phyloP scores from a whole-genome alignment of 345 rosid genomes.

The Hibiscus mutabilis region DNA sequence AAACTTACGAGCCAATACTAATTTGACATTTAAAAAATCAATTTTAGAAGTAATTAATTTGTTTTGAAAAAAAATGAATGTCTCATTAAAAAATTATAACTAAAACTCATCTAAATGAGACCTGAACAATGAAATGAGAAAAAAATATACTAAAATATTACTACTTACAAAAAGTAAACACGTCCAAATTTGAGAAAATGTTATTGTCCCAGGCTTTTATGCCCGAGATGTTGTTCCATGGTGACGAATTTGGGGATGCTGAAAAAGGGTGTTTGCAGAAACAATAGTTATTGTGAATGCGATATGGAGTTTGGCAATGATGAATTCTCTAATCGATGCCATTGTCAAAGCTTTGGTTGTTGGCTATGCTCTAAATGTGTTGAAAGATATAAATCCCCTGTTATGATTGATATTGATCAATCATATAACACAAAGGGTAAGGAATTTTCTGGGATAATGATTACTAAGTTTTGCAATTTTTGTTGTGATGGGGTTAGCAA shows the following conservation, averaged over 20 bases:
- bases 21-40: too few relatives aligned
- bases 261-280: slow-evolving; percentile 24
- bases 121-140: too few relatives aligned
- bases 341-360: slow-evolving; percentile 56
- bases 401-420: background rate
- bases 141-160: too few relatives aligned
- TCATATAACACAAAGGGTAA: slow-evolving; percentile 14
- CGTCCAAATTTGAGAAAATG: too few relatives aligned
- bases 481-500: slow-evolving; percentile 40
- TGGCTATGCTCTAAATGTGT: slow-evolving; percentile 53
- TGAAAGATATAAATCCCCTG: slow-evolving; percentile 16
- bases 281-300: slow-evolving; percentile 40
- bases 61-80: too few relatives aligned
- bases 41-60: too few relatives aligned
- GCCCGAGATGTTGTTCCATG: too few relatives aligned
- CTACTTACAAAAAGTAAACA: too few relatives aligned
- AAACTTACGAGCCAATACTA: too few relatives aligned
- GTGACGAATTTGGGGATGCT: slow-evolving; percentile 40
- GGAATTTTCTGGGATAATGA: slow-evolving; percentile 14
- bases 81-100: too few relatives aligned
- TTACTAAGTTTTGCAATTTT: slow-evolving; percentile 47
- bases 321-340: slow-evolving; percentile 28
- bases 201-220: too few relatives aligned
- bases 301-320: slow-evolving; percentile 25
- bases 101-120: too few relatives aligned